Conservation (phyloP, 805 yeast species). For the Candida xyloterini region DNA sequence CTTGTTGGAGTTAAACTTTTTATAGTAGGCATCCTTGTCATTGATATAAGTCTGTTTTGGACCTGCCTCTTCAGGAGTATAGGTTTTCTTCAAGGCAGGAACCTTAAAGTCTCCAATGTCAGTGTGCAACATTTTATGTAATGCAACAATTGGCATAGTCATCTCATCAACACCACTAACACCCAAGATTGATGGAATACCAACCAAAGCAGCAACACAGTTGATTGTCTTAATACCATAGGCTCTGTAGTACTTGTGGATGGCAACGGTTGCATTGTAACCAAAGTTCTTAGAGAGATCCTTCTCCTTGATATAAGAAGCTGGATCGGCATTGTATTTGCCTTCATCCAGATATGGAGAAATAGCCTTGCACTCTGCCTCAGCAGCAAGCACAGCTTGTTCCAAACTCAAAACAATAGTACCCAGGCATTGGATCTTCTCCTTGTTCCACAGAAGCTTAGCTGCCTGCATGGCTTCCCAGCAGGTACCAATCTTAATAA, state of each 20-base stretch:
- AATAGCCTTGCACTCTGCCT: constrained; percentile 34
- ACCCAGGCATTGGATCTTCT: constrained; percentile 31
- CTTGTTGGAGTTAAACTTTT: constrained; percentile 11
- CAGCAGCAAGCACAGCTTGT: constrained; percentile 38
- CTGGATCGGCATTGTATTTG: constrained; percentile 28
- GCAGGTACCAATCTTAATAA: constrained; percentile 35
- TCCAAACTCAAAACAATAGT: constrained; percentile 35
- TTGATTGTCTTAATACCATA: constrained; percentile 29
- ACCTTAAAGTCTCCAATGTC: constrained; percentile 24
- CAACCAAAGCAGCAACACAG: constrained; percentile 36
- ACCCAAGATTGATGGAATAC: constrained; percentile 26
- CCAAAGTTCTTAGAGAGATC: constrained; percentile 27
- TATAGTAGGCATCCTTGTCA: constrained; percentile 21
- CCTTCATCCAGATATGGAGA: constrained; percentile 36
- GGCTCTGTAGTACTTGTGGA: constrained; percentile 36
- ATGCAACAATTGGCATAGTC: constrained; percentile 32
- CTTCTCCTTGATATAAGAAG: constrained; percentile 19
- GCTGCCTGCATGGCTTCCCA: constrained; percentile 37
- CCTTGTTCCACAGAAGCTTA: constrained; percentile 20
- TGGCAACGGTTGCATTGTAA: constrained; percentile 25
- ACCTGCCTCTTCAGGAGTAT: constrained; percentile 25
- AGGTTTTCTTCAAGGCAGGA: constrained; percentile 18
- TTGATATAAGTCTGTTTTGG: constrained; percentile 20
- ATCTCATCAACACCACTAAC: constrained; percentile 36
- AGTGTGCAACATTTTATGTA: constrained; percentile 26